Percentiles rank a stretch among this genome's conserved stretches.
Conservation (phyloP, 495 filamentous ascomycete species). For the Penicillium malachiteum region DNA sequence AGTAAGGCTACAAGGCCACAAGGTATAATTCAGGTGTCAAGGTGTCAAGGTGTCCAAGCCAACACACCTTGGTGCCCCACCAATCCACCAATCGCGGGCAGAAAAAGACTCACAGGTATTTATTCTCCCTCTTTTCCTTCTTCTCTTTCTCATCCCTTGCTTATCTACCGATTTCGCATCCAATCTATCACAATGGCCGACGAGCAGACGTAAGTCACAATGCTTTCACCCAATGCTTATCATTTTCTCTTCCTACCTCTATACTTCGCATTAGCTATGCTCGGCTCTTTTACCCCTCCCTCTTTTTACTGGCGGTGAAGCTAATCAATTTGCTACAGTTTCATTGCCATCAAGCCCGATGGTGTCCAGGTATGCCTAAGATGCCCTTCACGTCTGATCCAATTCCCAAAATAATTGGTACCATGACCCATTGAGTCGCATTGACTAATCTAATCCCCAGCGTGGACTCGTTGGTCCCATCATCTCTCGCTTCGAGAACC, state of each 20-base stretch:
- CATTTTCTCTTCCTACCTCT: constrained; percentile 8
- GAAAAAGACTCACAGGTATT: constrained; percentile 25
- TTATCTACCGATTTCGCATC: constrained; percentile 27
- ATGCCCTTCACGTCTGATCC: background rate
- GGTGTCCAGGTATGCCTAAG: constrained; percentile 83
- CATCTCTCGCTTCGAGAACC: constrained; percentile 93
- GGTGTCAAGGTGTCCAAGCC: constrained; percentile 8
- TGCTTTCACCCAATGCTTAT: constrained; percentile 1
- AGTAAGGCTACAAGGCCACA: constrained; percentile 14
- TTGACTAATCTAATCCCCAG: constrained; percentile 47
- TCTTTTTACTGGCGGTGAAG: constrained; percentile 34
- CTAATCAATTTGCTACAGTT: constrained; percentile 62
- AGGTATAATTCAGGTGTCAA: background rate
- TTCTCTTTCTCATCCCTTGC: constrained; percentile 29
- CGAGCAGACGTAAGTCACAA: constrained; percentile 85
- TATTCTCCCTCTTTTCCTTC: constrained; percentile 35
- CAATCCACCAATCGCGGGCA: constrained; percentile 13
- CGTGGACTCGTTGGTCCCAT: constrained; percentile 96
- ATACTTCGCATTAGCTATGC: constrained; percentile 27
- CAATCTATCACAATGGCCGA: constrained; percentile 68
- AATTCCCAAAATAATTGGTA: background rate
- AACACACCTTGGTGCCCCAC: constrained; percentile 28
- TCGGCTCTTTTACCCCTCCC: constrained; percentile 10
- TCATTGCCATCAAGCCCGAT: constrained; percentile 99
- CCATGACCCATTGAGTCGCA: constrained; percentile 14